These are phyloP conservation scores for Pichia sp. DNA, from an alignment of 1,139 yeast species.

Conservation along the genomic window DNA sequence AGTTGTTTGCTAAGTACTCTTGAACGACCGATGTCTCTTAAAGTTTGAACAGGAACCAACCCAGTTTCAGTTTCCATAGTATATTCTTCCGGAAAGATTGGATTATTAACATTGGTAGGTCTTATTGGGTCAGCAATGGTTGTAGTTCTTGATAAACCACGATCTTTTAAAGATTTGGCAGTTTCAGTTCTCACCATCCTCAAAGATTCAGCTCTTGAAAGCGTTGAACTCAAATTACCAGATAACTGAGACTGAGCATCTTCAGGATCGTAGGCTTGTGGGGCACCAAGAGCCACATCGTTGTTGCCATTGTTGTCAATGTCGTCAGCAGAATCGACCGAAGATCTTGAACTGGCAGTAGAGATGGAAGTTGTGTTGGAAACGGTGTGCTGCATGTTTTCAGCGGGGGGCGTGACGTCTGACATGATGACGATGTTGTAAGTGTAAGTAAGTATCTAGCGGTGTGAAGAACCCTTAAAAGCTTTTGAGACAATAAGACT, in stretches of 20 bases:
- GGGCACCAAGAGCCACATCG: constrained; percentile 7
- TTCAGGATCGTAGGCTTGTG: constrained; percentile 33
- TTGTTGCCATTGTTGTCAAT: neutral
- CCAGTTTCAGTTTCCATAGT: constrained; percentile 84
- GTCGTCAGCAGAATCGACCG: constrained; percentile 2
- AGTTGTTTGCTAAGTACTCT: constrained; percentile 29
- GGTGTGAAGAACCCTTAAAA: too few species aligned
- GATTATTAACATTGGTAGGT: constrained; percentile 50
- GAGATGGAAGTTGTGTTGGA: neutral
- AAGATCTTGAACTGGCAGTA: constrained; percentile 36
- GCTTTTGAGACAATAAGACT: too few species aligned
- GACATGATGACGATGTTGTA: neutral
- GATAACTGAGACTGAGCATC: constrained; percentile 42
- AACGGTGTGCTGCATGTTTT: neutral
- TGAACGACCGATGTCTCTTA: constrained; percentile 60
- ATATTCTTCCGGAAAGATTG: constrained; percentile 88
- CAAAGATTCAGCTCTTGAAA: constrained; percentile 32
- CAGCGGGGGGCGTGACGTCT: neutral
- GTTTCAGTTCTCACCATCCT: constrained; percentile 58
- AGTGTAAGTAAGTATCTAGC: too few species aligned
- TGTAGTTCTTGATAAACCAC: constrained; percentile 49
- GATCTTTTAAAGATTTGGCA: constrained; percentile 53
- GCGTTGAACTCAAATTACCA: constrained; percentile 22
- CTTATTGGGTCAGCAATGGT: constrained; percentile 55
- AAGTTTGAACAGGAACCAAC: constrained; percentile 69